phyloP scores from a whole-genome alignment of 805 yeast genomes.

The Wickerhamiella occidentalis region DNA sequence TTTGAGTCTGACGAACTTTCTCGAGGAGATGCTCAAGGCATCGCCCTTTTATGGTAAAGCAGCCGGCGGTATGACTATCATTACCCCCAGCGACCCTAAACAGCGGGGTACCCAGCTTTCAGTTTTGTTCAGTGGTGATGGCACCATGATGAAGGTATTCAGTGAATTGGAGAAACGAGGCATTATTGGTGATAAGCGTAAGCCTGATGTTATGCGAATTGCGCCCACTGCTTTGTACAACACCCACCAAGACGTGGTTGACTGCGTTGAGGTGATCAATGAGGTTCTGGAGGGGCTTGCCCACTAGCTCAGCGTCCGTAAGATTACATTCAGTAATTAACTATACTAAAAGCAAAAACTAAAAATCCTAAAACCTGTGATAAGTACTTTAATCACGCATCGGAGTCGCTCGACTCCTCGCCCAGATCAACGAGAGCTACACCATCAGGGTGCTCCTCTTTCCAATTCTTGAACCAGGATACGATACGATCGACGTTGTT shows the following conservation, averaged over 20 bases:
- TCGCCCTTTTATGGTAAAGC: slow-evolving; percentile 37
- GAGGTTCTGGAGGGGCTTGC: slow-evolving; percentile 27
- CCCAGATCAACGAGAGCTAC: slow-evolving; percentile 9
- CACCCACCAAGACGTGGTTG: slow-evolving; percentile 49
- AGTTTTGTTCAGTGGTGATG: slow-evolving; percentile 41
- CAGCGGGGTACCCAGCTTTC: slow-evolving; percentile 79
- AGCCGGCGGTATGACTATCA: slow-evolving; percentile 42
- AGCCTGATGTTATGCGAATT: slow-evolving; percentile 81
- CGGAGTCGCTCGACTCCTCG: slow-evolving; percentile 2
- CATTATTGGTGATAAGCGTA: slow-evolving; percentile 74
- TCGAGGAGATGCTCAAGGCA: slow-evolving; percentile 36
- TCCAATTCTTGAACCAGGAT: slow-evolving; percentile 71
- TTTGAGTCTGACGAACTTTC: slow-evolving; percentile 41
- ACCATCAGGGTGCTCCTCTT: slow-evolving; percentile 30
- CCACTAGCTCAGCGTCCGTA: background rate
- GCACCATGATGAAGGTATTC: slow-evolving; percentile 52
- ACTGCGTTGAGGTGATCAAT: slow-evolving; percentile 36
- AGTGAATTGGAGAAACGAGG: slow-evolving; percentile 40
- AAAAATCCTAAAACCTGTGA: too few species aligned
- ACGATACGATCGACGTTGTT: slow-evolving; percentile 66
- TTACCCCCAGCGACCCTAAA: slow-evolving; percentile 52
- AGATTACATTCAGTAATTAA: too few species aligned
- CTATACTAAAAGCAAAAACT: too few species aligned
- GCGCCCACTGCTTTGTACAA: slow-evolving; percentile 83
- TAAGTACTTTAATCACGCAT: too few species aligned